Percentiles rank a stretch among this genome's conserved stretches.
Conservation (phyloP, 1,139 yeast genomes). For the Blastobotrys indianensis region DNA sequence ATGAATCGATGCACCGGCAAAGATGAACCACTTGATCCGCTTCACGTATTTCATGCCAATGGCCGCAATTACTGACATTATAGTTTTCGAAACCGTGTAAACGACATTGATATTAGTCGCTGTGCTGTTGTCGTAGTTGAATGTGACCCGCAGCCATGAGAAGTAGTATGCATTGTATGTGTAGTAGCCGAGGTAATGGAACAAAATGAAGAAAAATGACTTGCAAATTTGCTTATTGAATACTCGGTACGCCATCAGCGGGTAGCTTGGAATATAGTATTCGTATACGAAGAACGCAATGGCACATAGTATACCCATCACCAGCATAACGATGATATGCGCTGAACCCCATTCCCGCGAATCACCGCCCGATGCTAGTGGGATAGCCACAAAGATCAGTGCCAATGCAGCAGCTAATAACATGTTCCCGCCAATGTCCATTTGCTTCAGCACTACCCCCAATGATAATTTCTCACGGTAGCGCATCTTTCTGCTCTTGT, state of each 20-base stretch:
- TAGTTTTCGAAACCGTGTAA: conserved; percentile 55
- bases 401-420: conserved; percentile 17
- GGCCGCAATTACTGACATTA: conserved; percentile 55
- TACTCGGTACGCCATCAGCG: conserved; percentile 13
- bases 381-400: conserved; percentile 18
- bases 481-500: conserved; percentile 12
- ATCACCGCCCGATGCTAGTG: conserved; percentile 15
- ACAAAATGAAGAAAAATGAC: conserved; percentile 12
- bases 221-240: conserved; percentile 13
- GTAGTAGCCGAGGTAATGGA: conserved; percentile 17
- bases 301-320: conserved; percentile 14
- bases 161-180: conserved; percentile 17
- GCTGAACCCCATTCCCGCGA: conserved; percentile 14
- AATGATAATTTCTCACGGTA: not conserved
- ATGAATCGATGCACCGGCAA: conserved; percentile 51
- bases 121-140: conserved; percentile 47
- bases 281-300: conserved; percentile 16
- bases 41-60: conserved; percentile 43
- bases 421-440: conserved; percentile 18
- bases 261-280: conserved; percentile 12
- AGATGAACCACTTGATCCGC: conserved; percentile 52
- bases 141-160: conserved; percentile 46
- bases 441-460: conserved; percentile 4
- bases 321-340: conserved; percentile 13
- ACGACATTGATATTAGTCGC: conserved; percentile 58